A percentile compares a stretch with the other conserved stretches of the same genome.
phyloP scores from a whole-genome alignment of 768 basidiomycete species.

The Hygrocybe punicea region DNA sequence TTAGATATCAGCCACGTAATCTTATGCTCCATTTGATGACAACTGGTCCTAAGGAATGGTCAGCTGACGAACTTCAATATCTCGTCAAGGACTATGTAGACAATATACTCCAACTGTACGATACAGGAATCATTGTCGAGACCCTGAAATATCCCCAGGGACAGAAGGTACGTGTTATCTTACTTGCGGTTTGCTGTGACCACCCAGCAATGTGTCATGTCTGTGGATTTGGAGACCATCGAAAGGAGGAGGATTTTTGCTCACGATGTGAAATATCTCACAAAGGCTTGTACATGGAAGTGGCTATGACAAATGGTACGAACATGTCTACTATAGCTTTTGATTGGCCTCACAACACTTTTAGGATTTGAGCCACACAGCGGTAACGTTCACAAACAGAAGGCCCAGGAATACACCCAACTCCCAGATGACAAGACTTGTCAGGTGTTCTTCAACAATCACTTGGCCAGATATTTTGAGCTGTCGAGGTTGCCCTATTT shows the following conservation, averaged over 20 bases:
- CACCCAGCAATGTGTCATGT: slow-evolving; percentile 33
- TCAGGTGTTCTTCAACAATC: neutral
- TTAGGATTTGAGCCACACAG: neutral
- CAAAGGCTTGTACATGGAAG: slow-evolving; percentile 14
- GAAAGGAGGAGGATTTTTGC: slow-evolving; percentile 26
- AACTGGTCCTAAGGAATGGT: slow-evolving; percentile 27
- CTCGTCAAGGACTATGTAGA: slow-evolving; percentile 16
- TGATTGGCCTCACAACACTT: no score
- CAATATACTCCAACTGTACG: slow-evolving; percentile 20
- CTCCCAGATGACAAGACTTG: neutral
- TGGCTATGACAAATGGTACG: slow-evolving; percentile 20
- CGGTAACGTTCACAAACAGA: neutral
- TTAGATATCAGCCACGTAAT: slow-evolving; percentile 23
- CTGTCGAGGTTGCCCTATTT: slow-evolving; percentile 30
- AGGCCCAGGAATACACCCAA: neutral
- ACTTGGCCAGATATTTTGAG: slow-evolving; percentile 6
- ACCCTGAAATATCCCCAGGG: slow-evolving; percentile 21
- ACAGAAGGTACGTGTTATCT: slow-evolving; percentile 21
- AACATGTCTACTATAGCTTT: neutral
- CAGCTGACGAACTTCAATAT: slow-evolving; percentile 15
- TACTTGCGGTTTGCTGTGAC: slow-evolving; percentile 29
- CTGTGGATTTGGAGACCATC: slow-evolving; percentile 25
- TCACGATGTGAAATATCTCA: slow-evolving; percentile 26
- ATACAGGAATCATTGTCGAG: slow-evolving; percentile 14
- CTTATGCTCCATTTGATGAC: slow-evolving; percentile 19